These are phyloP conservation scores for Alternaria arborescens DNA, from an alignment of 2,329 filamentous ascomycete genomes.

Conservation along the genomic window DNA sequence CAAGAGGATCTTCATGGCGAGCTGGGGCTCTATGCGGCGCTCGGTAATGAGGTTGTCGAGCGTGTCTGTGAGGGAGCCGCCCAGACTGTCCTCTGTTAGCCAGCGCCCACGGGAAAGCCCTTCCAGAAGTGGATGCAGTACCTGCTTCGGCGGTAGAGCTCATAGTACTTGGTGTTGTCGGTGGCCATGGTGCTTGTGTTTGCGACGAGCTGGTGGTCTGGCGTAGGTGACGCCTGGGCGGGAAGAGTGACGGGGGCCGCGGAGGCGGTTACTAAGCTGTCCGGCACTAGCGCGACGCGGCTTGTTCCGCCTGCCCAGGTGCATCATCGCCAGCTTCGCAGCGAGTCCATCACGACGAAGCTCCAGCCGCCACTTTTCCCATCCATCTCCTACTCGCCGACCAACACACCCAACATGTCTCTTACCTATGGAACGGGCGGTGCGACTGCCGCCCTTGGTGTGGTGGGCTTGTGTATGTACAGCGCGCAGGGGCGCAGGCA, in stretches of 20 bases:
- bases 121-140: slow-evolving; percentile 58
- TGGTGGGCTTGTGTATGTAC: slow-evolving; percentile 81
- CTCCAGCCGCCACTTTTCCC: slow-evolving; percentile 36
- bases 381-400: slow-evolving; percentile 32
- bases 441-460: slow-evolving; percentile 71
- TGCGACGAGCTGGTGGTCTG: slow-evolving; percentile 22
- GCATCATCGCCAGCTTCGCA: slow-evolving; percentile 39
- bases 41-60: slow-evolving; percentile 96
- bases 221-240: slow-evolving; percentile 14
- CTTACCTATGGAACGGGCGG: slow-evolving; percentile 75
- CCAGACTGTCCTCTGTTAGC: slow-evolving; percentile 72
- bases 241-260: slow-evolving; percentile 3
- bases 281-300: slow-evolving; percentile 27
- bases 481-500: slow-evolving; percentile 28
- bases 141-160: slow-evolving; percentile 98
- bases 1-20: slow-evolving; percentile 96
- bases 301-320: slow-evolving; percentile 30
- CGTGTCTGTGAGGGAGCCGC: slow-evolving; percentile 90
- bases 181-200: slow-evolving; percentile 42
- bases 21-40: slow-evolving; percentile 93
- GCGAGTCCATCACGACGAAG: slow-evolving; percentile 36
- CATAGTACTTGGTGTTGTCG: slow-evolving; percentile 73
- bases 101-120: slow-evolving; percentile 10
- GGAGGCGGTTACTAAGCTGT: slow-evolving; percentile 19
- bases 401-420: slow-evolving; percentile 66